These are phyloP conservation scores for Oxytropis ochrocephala DNA, from an alignment of 306 rosid species.

Conservation along the genomic window DNA sequence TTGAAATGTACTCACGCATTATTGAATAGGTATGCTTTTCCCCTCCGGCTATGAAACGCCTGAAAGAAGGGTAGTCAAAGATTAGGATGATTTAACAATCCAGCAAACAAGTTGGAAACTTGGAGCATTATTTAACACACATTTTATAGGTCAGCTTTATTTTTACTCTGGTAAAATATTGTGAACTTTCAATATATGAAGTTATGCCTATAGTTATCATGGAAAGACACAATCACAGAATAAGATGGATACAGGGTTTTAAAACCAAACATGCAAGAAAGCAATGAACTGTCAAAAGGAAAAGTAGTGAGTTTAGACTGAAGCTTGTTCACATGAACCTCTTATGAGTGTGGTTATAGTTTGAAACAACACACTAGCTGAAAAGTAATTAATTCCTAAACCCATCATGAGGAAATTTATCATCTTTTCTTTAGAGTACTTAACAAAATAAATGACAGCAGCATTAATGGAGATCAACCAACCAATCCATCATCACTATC, in stretches of 20 bases:
- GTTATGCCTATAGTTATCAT: not conserved
- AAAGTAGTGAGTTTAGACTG: not conserved
- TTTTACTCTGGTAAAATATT: not conserved
- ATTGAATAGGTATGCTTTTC: constrained; percentile 80
- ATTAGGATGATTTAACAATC: constrained; percentile 17
- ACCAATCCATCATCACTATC: not conserved
- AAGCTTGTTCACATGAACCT: not conserved
- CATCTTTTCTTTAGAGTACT: not conserved
- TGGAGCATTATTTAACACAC: not conserved
- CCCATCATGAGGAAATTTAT: not conserved
- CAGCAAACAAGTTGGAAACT: constrained; percentile 16
- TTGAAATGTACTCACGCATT: constrained; percentile 58
- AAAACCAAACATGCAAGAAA: not conserved
- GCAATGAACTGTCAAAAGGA: not conserved
- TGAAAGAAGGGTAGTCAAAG: constrained; percentile 30
- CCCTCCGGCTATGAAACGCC: constrained; percentile 66
- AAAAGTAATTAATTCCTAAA: not conserved
- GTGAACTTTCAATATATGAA: not conserved
- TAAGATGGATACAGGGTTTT: not conserved
- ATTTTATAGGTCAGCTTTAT: not conserved
- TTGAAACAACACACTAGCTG: not conserved
- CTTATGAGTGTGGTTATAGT: not conserved
- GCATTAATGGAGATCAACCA: not conserved
- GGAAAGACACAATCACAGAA: not conserved
- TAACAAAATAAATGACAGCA: not conserved